A percentile compares a stretch with the other conserved stretches of the same genome.
These are phyloP conservation scores for Penicillium pulvis DNA, from an alignment of 495 filamentous ascomycete species.

Conservation along the genomic window DNA sequence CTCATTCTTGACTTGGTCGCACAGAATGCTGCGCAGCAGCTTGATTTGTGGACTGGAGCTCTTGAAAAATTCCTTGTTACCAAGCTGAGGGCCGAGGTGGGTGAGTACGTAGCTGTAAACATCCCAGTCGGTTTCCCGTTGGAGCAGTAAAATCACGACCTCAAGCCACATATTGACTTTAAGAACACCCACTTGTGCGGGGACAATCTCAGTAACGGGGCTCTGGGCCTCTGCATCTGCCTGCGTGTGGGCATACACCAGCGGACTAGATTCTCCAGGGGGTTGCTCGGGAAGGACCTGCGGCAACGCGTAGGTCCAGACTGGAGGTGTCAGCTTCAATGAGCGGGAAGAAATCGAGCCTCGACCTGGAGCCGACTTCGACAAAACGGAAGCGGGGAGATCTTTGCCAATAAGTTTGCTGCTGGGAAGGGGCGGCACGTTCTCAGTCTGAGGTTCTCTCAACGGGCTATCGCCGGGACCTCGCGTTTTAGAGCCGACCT, in stretches of 20 bases:
- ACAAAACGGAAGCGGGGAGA: conserved; percentile 18
- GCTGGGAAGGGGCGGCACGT: conserved; percentile 21
- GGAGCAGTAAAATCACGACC: conserved; percentile 68
- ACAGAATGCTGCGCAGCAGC: conserved; percentile 73
- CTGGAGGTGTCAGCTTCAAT: conserved; percentile 48
- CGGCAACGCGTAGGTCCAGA: conserved; percentile 57
- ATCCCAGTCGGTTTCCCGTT: conserved; percentile 86
- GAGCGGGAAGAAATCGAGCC: conserved; percentile 38
- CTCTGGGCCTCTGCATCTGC: conserved; percentile 21
- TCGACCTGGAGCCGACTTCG: conserved; percentile 33
- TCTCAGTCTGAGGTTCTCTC: conserved; percentile 31
- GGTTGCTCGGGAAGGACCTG: conserved; percentile 58
- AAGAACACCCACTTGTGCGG: conserved; percentile 43
- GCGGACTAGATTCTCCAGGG: conserved; percentile 45
- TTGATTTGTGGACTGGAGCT: conserved; percentile 71
- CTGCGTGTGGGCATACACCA: conserved; percentile 43
- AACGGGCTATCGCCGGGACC: conserved; percentile 23
- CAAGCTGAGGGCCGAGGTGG: conserved; percentile 83
- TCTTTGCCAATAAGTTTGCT: conserved; percentile 30
- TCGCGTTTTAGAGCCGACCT: conserved; percentile 34
- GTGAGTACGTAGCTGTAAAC: conserved; percentile 88
- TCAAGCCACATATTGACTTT: conserved; percentile 78
- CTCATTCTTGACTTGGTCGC: conserved; percentile 75
- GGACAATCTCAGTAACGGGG: conserved; percentile 26
- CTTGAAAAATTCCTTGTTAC: conserved; percentile 83